Evolutionary conservation across 805 yeast genomes (phyloP), one percentile per base, ranked within the genome.

Genomic region (Isabelozyma pseudorhagii): DNA sequence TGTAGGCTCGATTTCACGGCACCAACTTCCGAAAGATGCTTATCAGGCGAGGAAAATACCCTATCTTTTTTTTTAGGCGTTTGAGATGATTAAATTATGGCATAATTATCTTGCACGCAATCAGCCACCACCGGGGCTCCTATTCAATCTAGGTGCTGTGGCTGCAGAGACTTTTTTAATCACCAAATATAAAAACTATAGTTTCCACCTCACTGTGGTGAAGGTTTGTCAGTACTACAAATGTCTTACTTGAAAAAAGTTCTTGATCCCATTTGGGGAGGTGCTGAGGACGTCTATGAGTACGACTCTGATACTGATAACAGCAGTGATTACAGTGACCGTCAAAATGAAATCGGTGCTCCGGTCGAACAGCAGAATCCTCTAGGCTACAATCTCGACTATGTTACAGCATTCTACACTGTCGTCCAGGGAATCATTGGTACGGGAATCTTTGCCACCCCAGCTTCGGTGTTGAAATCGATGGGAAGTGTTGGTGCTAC

Each of bases 391-490:
- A 68, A 74, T 42, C 55, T 81, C 38, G 85, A 85, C 46, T 62
- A 79, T 43, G 46, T 79, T 38, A 77, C 84, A 14, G 84, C 89
- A 17, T 73, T 83, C 40, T 84, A 84, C 46, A 68, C 84, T 50
- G 81, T 84, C 49, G 72, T 85, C 57, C 85, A 84, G 54, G 81
- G 91, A 55, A 81, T 86, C 71, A 74, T 86, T 42, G 92, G 92
- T 54, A 85, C 91, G 0, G 91, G 91, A 67, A 84, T 86, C 44
- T 86, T 86, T 62, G 81, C 87, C 10, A 84, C 87, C 0, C 88
- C 91, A 5, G 80, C 84, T 3, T 72, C 82, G 1, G 77, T 86
- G 50, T 75, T 77, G n/a, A 62, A 60, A n/a, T 66, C 74, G 1
- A 64, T 73, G 47, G 79, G 79, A 1, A 70, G 77, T 1, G 56